Evolutionary conservation across 257 asterid genomes (phyloP), one percentile per base, ranked within the genome.

Genomic region (Henckelia pumila): DNA sequence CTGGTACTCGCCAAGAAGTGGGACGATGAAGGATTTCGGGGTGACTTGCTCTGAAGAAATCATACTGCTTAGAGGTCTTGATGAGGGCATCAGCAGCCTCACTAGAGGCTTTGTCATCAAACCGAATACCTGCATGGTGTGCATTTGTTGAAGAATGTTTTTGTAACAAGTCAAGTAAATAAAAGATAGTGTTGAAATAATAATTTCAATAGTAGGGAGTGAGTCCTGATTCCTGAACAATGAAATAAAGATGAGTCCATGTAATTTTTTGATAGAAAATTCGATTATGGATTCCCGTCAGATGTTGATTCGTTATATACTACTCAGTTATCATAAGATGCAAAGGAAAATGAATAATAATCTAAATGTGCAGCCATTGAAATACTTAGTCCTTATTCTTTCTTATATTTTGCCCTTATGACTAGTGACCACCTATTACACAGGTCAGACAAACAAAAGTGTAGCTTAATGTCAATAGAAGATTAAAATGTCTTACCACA

Each of bases 31-130:
- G 63, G 96, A 85, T 76, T 82, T 87, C 56, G 95, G 86, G 30
- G 85, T 80, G 11, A 69, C 57, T 4, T 95, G 77, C 20, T 94
- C 97, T 5, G 95, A 82, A 29, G 99, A 88, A 58, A 91, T 61
- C 82, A 70, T 72, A 47, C 91, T 76, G 82, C 14, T 76, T 72
- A 81, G 79, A 10, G 78, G 77, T 59, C 76, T 84, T 0, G 91
- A 53, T 13, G 92, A 66, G 56, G 97, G 96, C 76, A 79, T 76
- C 73, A 88, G 56, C 69, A 71, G 76, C 68, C 84, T 76, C 21
- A 94, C 81, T 47, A 94, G 76, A 64, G 97, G 99, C 74, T 94
- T 87, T 8, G 99, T 94, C 73, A 94, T 60, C 85, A 94, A 73
- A 20, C 99, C 99, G 59, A 86, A 94, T 17, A 94, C 99, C 99